These are phyloP conservation scores for Nigrograna mackinnonii DNA, from an alignment of 2,329 filamentous ascomycete species.

Conservation along the genomic window DNA sequence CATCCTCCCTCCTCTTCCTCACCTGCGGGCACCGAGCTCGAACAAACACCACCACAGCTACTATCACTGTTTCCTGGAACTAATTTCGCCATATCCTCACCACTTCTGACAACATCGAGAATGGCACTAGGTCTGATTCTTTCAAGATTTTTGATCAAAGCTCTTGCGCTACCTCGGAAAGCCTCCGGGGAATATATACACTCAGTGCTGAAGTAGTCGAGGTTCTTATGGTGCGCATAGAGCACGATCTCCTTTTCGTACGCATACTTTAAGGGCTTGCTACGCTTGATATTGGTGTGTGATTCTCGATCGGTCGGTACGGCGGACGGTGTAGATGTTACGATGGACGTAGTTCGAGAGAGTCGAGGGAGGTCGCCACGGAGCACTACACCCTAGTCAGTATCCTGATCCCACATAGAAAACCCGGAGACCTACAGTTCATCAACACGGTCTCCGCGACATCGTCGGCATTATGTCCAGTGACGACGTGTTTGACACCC, in stretches of 20 bases:
- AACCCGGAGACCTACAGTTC: constrained; percentile 60
- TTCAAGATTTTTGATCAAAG: constrained; percentile 93
- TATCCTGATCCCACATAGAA: background rate
- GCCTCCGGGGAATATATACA: constrained; percentile 98
- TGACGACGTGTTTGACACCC: constrained; percentile 90
- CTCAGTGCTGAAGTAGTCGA: constrained; percentile 98
- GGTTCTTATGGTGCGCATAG: constrained; percentile 93
- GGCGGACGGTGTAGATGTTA: constrained; percentile 60
- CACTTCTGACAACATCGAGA: constrained; percentile 89
- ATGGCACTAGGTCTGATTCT: constrained; percentile 92
- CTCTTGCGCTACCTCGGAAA: constrained; percentile 88
- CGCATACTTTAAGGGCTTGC: constrained; percentile 96
- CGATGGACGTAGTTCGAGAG: constrained; percentile 85
- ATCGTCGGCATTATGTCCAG: constrained; percentile 96
- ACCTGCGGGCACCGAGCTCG: constrained; percentile 37
- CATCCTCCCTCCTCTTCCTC: constrained; percentile 73
- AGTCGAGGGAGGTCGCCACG: constrained; percentile 87
- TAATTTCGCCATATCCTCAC: constrained; percentile 93
- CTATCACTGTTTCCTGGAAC: constrained; percentile 62
- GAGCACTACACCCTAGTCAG: constrained; percentile 57
- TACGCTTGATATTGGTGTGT: constrained; percentile 85
- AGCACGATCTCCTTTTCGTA: constrained; percentile 99
- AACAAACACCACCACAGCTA: constrained; percentile 32
- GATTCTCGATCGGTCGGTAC: constrained; percentile 59
- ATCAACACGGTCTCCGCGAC: constrained; percentile 97